Conservation (phyloP, 768 basidiomycete species). For the Filobasidium floriforme region DNA sequence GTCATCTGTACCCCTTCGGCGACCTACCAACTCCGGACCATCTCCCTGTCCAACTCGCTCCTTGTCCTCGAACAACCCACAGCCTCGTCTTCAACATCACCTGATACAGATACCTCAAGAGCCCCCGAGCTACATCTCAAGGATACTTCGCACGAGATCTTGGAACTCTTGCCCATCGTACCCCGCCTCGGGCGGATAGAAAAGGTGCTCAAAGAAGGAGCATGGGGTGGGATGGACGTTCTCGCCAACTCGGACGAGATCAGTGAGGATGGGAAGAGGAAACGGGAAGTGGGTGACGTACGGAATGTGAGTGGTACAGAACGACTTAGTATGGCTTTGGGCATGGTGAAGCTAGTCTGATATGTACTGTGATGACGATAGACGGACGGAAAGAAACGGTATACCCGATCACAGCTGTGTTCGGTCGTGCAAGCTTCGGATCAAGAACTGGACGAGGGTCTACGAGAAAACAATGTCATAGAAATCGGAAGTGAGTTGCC, state of each 20-base stretch:
- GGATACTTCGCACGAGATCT: slow-evolving; percentile 70
- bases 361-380: background rate
- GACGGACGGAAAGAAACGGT: slow-evolving; percentile 26
- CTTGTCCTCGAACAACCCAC: slow-evolving; percentile 49
- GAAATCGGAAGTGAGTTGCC: slow-evolving; percentile 56
- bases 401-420: slow-evolving; percentile 60
- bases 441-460: slow-evolving; percentile 58
- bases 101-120: background rate
- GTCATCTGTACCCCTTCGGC: slow-evolving; percentile 74
- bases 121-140: slow-evolving; percentile 55
- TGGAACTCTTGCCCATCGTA: slow-evolving; percentile 71
- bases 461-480: slow-evolving; percentile 65
- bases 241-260: slow-evolving; percentile 3
- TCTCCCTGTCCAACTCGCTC: slow-evolving; percentile 81
- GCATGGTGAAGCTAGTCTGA: too few species aligned
- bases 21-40: slow-evolving; percentile 76
- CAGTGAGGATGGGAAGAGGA: slow-evolving; percentile 19
- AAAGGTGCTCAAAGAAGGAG: slow-evolving; percentile 56
- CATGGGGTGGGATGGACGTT: slow-evolving; percentile 57
- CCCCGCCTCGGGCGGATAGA: slow-evolving; percentile 65
- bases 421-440: slow-evolving; percentile 74
- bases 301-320: too few species aligned
- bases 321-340: too few species aligned
- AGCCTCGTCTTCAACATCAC: slow-evolving; percentile 15
- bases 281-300: slow-evolving; percentile 10